Evolutionary conservation across 1,139 yeast genomes (phyloP).

Genomic region (Geotrichum klebahnii): DNA sequence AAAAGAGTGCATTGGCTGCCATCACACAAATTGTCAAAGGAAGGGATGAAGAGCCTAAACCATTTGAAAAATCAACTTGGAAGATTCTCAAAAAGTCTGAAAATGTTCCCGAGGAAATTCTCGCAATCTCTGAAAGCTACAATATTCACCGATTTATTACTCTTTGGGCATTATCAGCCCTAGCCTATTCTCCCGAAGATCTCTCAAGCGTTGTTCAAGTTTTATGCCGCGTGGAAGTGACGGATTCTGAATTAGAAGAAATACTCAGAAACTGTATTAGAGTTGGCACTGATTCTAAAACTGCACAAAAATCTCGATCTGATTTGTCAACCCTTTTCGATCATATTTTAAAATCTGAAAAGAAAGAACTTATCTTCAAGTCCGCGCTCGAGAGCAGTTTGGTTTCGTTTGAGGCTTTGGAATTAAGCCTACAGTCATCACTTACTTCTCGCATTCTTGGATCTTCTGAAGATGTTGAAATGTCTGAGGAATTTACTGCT

Average conservation of each 20-base stretch:
- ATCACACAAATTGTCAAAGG: conserved; percentile 38
- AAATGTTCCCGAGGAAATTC: conserved; percentile 21
- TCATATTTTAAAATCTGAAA: conserved; percentile 39
- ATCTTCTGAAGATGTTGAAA: conserved; percentile 10
- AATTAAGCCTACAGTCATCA: conserved; percentile 64
- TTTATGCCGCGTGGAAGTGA: conserved; percentile 29
- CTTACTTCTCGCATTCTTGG: conserved; percentile 34
- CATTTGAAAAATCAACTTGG: conserved; percentile 30
- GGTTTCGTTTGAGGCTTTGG: conserved; percentile 53
- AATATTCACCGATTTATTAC: conserved; percentile 34
- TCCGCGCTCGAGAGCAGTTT: conserved; percentile 42
- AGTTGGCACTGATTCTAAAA: conserved; percentile 12
- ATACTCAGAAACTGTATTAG: conserved; percentile 19
- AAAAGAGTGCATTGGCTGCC: conserved; percentile 40
- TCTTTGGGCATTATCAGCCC: conserved; percentile 32
- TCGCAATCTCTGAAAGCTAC: conserved; percentile 31
- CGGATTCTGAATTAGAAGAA: conserved; percentile 23
- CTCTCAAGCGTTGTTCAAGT: conserved; percentile 30
- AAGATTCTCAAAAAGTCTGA: conserved; percentile 25
- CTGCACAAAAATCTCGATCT: conserved; percentile 7
- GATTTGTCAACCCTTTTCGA: conserved; percentile 27
- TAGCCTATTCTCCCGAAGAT: conserved; percentile 27
- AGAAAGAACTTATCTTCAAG: conserved; percentile 44
- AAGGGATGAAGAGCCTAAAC: conserved; percentile 21
- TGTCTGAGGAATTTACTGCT: conserved; percentile 3